phyloP scores from a whole-genome alignment of 495 filamentous ascomycete genomes.

The Pyrenopolyporus hunteri region DNA sequence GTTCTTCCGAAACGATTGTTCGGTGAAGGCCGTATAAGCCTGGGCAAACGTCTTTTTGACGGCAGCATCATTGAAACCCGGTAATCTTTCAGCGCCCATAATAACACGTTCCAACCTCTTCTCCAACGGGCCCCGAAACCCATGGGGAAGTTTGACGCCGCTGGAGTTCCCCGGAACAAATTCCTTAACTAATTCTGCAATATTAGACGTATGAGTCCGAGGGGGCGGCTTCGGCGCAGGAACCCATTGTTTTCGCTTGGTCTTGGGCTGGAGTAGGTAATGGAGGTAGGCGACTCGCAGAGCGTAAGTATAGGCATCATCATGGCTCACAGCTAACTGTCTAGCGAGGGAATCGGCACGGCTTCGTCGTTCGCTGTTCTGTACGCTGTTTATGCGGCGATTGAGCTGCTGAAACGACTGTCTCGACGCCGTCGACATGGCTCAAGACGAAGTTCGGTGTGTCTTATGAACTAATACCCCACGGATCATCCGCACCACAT shows the following conservation, averaged over 20 bases:
- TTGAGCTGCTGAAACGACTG: conserved; percentile 47
- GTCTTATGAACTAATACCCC: conserved; percentile 21
- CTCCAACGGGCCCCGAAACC: conserved; percentile 71
- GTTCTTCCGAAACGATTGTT: conserved; percentile 83
- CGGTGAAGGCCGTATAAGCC: conserved; percentile 69
- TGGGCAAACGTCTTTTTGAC: conserved; percentile 94
- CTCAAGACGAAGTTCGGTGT: conserved; percentile 15
- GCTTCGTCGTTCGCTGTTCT: conserved; percentile 45
- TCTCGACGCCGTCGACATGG: conserved; percentile 54
- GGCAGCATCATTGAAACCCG: conserved; percentile 83
- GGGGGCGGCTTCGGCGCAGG: conserved; percentile 63
- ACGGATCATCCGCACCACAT: conserved; percentile 22
- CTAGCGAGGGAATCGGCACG: conserved; percentile 47
- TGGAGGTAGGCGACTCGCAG: conserved; percentile 90
- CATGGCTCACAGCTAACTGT: conserved; percentile 53
- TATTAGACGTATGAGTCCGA: conserved; percentile 70
- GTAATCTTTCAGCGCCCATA: conserved; percentile 65
- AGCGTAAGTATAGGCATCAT: conserved; percentile 88
- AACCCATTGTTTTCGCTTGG: conserved; percentile 84
- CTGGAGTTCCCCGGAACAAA: conserved; percentile 53
- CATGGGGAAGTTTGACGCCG: conserved; percentile 54
- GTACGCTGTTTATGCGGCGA: conserved; percentile 53
- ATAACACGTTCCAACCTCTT: conserved; percentile 82
- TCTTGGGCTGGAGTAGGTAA: conserved; percentile 90
- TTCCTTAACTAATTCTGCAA: conserved; percentile 69